Evolutionary conservation across 2,329 filamentous ascomycete genomes (phyloP), one percentile per base, ranked within the genome.

Genomic region (Talaromyces sp.): DNA sequence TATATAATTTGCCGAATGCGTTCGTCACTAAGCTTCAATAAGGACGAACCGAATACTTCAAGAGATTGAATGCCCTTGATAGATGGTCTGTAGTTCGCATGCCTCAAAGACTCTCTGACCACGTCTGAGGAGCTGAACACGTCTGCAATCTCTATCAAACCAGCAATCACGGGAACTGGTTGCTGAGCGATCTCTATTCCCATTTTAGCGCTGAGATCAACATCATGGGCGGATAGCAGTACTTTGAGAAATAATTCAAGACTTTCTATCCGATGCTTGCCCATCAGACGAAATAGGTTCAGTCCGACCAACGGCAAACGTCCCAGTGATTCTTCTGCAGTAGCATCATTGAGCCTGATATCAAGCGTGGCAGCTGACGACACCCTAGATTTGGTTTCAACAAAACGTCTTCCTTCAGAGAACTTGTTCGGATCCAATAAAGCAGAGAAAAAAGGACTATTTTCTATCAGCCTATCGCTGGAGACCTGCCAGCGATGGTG

Each of bases 361-460:
- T 28, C 41, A 41, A 15, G 40, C 3, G 13, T 25, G 11, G 17
- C 19, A 7, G 48, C 55, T 17, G 58, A 58, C 35, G 66, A 62
- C 7, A 45, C 57, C 17, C 50, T 43, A 35, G 43, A 39, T 17
- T 60, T 64, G 48, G 61, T 70, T 64, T 68, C 63, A 54, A 65
- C 63, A 59, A 77, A 64, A 3, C 64, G 51, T 50, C 67, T 67
- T 5, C 75, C 75, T 60, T 77, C 75, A 1, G 66, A 66, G 56
- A 78, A 77, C 56, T 77, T 77, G 13, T 68, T 63, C 2, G 73
- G 70, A 36, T 77, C 74, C 15, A 78, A 63, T 11, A 77, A 63
- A 19, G 67, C 71, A 19, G 66, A 60, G 53, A 77, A 77, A 43
- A 77, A 78, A 5, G 68, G 67, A 50, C 73, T 76, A 6, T 69